These are phyloP conservation scores for Neocucurbitaria cava DNA, from an alignment of 2,329 filamentous ascomycete species.

Conservation along the genomic window DNA sequence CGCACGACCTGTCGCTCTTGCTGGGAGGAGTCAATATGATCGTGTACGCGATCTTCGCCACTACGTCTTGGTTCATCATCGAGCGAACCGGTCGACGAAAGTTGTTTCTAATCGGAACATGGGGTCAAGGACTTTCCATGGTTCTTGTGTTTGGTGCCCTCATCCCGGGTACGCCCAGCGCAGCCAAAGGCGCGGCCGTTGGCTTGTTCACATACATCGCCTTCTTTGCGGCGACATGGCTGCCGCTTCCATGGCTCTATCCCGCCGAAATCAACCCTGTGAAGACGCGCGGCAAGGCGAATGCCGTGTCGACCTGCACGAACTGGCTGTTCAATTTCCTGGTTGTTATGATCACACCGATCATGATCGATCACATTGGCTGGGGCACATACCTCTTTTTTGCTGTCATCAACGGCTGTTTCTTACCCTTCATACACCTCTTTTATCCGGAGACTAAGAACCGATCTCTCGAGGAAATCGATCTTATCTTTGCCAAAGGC, in stretches of 20 bases:
- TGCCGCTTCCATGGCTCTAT: conserved; percentile 67
- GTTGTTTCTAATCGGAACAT: conserved; percentile 52
- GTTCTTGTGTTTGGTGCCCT: conserved; percentile 49
- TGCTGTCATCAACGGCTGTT: conserved; percentile 58
- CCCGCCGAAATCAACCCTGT: conserved; percentile 59
- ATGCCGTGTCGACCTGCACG: conserved; percentile 59
- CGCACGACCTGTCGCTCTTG: conserved; percentile 52
- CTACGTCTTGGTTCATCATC: conserved; percentile 68
- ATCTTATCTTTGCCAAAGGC: conserved; percentile 53
- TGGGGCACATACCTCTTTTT: conserved; percentile 55
- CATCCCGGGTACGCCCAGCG: conserved; percentile 40
- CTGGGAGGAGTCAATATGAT: conserved; percentile 61
- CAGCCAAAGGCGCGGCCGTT: conserved; percentile 59
- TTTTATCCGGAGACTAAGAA: conserved; percentile 63
- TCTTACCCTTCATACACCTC: conserved; percentile 59
- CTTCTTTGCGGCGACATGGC: conserved; percentile 69
- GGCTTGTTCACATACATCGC: conserved; percentile 72
- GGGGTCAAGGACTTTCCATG: conserved; percentile 64
- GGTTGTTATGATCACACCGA: conserved; percentile 49
- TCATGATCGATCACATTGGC: conserved; percentile 41
- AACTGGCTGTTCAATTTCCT: conserved; percentile 62
- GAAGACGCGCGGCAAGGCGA: conserved; percentile 61
- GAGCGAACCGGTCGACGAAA: conserved; percentile 64
- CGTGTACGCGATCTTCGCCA: conserved; percentile 63
- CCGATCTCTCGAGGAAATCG: conserved; percentile 58